phyloP scores from a whole-genome alignment of 1,139 yeast species.

The Trichomonascaceae sp. region DNA sequence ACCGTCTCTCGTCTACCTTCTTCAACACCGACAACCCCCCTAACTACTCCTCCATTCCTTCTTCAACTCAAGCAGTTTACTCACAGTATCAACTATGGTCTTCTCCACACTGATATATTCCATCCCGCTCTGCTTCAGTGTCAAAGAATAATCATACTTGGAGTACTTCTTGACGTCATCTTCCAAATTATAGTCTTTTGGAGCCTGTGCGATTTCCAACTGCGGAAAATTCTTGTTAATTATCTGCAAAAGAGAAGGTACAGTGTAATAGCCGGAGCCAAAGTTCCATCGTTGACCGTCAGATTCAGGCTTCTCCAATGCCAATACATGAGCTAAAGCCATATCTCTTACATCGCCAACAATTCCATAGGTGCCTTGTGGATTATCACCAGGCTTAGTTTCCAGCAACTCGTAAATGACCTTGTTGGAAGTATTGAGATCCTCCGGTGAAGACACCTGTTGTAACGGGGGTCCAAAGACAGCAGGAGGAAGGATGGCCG shows the following conservation, averaged over 20 bases:
- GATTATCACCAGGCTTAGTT: constrained; percentile 13
- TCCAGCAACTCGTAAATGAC: constrained; percentile 20
- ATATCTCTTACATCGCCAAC: constrained; percentile 50
- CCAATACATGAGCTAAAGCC: constrained; percentile 45
- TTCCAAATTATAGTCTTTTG: constrained; percentile 7
- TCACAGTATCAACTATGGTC: constrained; percentile 16
- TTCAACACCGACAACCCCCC: too few species aligned
- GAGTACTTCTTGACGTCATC: constrained; percentile 1
- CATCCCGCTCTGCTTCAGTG: constrained; percentile 17
- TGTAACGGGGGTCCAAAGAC: constrained; percentile 45
- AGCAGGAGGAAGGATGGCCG: constrained; percentile 40
- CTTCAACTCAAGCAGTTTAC: constrained; percentile 9
- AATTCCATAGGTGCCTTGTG: constrained; percentile 10
- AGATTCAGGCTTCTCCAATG: constrained; percentile 33
- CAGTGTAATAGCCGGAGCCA: constrained; percentile 32
- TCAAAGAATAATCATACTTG: constrained; percentile 15
- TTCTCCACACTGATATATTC: constrained; percentile 15
- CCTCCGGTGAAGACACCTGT: constrained; percentile 23
- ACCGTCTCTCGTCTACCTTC: too few species aligned
- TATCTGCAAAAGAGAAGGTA: constrained; percentile 34
- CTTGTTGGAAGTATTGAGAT: constrained; percentile 30
- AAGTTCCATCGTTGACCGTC: constrained; percentile 41
- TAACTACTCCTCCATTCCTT: constrained; percentile 9
- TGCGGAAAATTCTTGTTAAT: constrained; percentile 37
- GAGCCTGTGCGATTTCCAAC: constrained; percentile 33